Percentiles rank a stretch among this genome's conserved stretches.
Conservation (phyloP, 2,329 filamentous ascomycete species). For the Curvularia spicifera region DNA sequence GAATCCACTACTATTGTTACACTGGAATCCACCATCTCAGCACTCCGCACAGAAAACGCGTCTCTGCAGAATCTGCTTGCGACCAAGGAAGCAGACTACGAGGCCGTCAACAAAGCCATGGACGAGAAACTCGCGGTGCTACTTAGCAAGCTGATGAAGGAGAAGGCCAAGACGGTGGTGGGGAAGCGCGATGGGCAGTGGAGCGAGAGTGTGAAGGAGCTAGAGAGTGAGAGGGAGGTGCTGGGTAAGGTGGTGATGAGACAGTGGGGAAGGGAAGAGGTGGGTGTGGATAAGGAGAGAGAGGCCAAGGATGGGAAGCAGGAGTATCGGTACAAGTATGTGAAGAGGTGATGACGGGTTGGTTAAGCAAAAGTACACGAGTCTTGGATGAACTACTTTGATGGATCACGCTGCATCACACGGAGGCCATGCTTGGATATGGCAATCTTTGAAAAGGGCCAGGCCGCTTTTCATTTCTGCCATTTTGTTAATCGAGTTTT, state of each 20-base stretch:
- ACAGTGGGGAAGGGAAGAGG: constrained; percentile 48
- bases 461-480: not conserved
- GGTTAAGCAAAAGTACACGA: not conserved
- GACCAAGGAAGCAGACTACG: constrained; percentile 33
- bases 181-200: constrained; percentile 45
- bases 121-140: constrained; percentile 42
- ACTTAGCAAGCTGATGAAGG: constrained; percentile 40
- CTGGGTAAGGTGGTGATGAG: constrained; percentile 43
- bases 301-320: constrained; percentile 36
- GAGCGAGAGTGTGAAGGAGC: constrained; percentile 34
- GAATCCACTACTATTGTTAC: constrained; percentile 1
- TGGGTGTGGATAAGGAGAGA: constrained; percentile 33
- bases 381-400: not conserved
- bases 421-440: not conserved
- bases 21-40: constrained; percentile 17
- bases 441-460: not conserved
- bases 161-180: constrained; percentile 39
- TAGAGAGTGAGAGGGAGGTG: constrained; percentile 37
- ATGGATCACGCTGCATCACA: not conserved
- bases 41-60: constrained; percentile 27
- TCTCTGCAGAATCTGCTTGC: constrained; percentile 29
- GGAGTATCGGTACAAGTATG: constrained; percentile 41
- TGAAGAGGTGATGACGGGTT: constrained; percentile 16
- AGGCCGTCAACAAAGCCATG: constrained; percentile 42
- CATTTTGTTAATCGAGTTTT: not conserved